Evolutionary conservation across 345 rosid species (phyloP).

Genomic region (Euphorbia lathyris): DNA sequence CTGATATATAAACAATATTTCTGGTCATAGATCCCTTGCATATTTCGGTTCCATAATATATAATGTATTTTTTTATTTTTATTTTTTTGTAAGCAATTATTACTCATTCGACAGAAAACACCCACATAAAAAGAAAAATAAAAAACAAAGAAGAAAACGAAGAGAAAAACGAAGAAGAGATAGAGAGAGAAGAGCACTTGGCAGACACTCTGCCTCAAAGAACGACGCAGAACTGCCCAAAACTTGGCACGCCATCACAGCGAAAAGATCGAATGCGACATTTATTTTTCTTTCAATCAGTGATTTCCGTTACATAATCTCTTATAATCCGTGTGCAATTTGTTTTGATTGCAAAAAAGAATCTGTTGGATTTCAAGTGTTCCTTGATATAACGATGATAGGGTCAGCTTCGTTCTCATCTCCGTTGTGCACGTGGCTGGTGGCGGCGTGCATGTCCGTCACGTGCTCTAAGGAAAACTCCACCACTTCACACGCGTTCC

Average conservation of each 20-base stretch:
- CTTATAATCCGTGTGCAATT: too few species aligned
- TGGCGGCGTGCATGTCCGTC: constrained; percentile 85
- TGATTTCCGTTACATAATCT: not conserved
- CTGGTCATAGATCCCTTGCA: constrained; percentile 13
- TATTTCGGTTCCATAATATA: not conserved
- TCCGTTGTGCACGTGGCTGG: constrained; percentile 86
- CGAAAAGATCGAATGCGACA: constrained; percentile 14
- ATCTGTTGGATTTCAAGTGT: not conserved
- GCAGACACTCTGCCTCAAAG: constrained; percentile 16
- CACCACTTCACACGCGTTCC: constrained; percentile 18
- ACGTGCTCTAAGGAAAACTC: constrained; percentile 38
- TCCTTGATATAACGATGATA: constrained; percentile 1
- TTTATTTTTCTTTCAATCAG: not conserved
- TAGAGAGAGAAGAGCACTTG: constrained; percentile 14
- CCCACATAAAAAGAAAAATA: not conserved
- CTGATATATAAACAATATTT: constrained; percentile 12
- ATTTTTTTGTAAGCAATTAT: not conserved
- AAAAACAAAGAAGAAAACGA: not conserved
- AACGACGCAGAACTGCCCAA: constrained; percentile 8
- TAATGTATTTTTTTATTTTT: not conserved
- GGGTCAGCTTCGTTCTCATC: constrained; percentile 40
- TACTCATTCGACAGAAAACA: not conserved
- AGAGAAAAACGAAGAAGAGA: not conserved
- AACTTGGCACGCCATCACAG: constrained; percentile 19
- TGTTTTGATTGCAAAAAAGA: too few species aligned